Conservation (phyloP, 305 asterid species). For the Withania somnifera region DNA sequence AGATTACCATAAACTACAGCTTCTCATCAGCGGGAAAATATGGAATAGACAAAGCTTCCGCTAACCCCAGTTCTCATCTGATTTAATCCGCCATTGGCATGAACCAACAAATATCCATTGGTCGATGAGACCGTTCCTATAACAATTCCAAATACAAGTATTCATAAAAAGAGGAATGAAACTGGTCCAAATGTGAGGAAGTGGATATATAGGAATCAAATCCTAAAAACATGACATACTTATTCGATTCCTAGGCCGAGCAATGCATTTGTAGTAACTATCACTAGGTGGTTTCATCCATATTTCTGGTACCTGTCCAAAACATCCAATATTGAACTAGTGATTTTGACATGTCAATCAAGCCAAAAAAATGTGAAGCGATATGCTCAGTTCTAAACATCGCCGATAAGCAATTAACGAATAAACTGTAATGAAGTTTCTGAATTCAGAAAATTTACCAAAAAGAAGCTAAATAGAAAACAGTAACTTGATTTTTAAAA, state of each 20-base stretch:
- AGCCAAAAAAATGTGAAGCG: not conserved
- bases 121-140: slow-evolving; percentile 32
- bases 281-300: slow-evolving; percentile 77
- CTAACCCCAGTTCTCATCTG: slow-evolving; percentile 93
- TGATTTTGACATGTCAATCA: not conserved
- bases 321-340: not conserved
- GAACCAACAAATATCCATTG: slow-evolving; percentile 58
- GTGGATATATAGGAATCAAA: not conserved
- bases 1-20: not conserved
- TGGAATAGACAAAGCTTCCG: not conserved
- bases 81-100: slow-evolving; percentile 85
- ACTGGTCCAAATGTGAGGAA: not conserved
- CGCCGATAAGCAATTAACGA: not conserved
- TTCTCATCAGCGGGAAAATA: not conserved
- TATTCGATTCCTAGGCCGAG: slow-evolving; percentile 33
- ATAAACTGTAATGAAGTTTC: not conserved
- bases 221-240: slow-evolving; percentile 23
- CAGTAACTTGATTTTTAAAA: not conserved
- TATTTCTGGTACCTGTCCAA: slow-evolving; percentile 43
- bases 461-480: not conserved
- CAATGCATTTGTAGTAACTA: slow-evolving; percentile 43
- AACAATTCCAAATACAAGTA: not conserved
- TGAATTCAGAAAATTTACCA: not conserved
- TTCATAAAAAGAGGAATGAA: not conserved
- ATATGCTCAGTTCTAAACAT: not conserved